phyloP scores from a whole-genome alignment of 73 alveolate genomes.

The Loxodes magnus region DNA sequence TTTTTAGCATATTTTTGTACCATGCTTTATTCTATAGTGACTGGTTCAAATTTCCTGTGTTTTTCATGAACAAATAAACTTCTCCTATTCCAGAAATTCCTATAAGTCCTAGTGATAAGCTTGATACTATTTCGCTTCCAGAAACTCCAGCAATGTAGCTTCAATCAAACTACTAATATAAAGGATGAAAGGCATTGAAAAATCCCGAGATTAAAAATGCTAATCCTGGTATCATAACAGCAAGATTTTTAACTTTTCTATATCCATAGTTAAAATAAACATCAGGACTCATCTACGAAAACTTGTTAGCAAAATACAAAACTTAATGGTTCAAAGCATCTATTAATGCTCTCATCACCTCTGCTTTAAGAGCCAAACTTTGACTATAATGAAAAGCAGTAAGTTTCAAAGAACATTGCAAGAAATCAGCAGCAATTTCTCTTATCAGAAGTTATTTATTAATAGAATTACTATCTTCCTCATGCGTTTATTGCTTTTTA shows the following conservation, averaged over 20 bases:
- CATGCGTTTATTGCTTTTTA: no score
- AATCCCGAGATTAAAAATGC: constrained; percentile 2
- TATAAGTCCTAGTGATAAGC: background rate
- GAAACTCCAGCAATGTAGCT: background rate
- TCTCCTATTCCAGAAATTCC: constrained; percentile 1
- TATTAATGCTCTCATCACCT: constrained; percentile 8
- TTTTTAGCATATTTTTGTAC: background rate
- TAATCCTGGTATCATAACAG: constrained; percentile 4
- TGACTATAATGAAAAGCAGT: background rate
- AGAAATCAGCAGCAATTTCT: constrained; percentile 2
- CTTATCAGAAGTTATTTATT: no score
- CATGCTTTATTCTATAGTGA: background rate
- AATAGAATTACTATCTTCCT: no score
- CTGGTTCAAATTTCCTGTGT: background rate
- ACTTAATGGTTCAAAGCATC: constrained; percentile 9
- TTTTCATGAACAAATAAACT: constrained; percentile 2
- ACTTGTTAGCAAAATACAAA: background rate
- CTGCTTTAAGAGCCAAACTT: constrained; percentile 6
- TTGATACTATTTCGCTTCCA: background rate
- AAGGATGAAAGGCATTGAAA: background rate
- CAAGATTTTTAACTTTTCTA: constrained; percentile 3
- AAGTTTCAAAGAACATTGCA: constrained; percentile 5
- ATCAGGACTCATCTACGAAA: constrained; percentile 1
- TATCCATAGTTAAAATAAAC: constrained; percentile 10
- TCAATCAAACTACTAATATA: background rate